A percentile compares a stretch with the other conserved stretches of the same genome.
Evolutionary conservation across 1,284 basidiomycete species (phyloP).

Genomic region (Puccinia coronata): DNA sequence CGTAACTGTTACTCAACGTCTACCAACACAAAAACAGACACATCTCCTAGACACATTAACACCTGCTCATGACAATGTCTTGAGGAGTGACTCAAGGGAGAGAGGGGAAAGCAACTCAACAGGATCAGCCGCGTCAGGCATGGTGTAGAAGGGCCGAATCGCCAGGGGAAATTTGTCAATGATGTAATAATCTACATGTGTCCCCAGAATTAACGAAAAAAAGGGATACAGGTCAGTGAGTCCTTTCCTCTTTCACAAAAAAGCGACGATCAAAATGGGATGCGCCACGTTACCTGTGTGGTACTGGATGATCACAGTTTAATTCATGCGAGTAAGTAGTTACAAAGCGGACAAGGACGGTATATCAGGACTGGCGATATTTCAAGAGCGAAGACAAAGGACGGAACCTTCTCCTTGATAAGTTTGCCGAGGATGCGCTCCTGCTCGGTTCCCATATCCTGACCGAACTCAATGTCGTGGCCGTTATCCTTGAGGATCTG

Average conservation of each 20-base stretch:
- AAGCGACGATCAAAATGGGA: too few species aligned
- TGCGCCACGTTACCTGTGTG: slow-evolving; percentile 28
- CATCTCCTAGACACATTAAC: too few species aligned
- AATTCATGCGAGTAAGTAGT: not conserved
- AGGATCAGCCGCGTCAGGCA: slow-evolving; percentile 86
- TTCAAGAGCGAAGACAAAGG: not conserved
- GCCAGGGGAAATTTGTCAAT: slow-evolving; percentile 94
- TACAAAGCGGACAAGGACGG: not conserved
- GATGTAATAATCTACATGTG: slow-evolving; percentile 94
- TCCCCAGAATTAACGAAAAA: slow-evolving; percentile 68
- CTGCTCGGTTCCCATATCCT: slow-evolving; percentile 73
- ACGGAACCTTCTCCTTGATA: slow-evolving; percentile 34
- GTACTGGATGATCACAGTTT: not conserved
- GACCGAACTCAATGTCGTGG: slow-evolving; percentile 61
- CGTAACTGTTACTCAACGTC: slow-evolving; percentile 49
- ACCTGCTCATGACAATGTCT: too few species aligned
- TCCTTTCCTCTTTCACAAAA: too few species aligned
- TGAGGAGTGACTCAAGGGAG: too few species aligned
- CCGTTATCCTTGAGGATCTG: slow-evolving; percentile 64
- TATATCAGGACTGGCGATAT: too few species aligned
- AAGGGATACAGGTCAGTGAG: slow-evolving; percentile 57
- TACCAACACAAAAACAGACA: not conserved
- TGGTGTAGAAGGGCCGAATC: slow-evolving; percentile 96
- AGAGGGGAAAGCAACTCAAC: too few species aligned
- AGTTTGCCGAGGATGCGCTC: slow-evolving; percentile 45